A percentile compares a stretch with the other conserved stretches of the same genome.
Evolutionary conservation across 2,329 filamentous ascomycete genomes (phyloP).

Genomic region (Diatrype stigma): DNA sequence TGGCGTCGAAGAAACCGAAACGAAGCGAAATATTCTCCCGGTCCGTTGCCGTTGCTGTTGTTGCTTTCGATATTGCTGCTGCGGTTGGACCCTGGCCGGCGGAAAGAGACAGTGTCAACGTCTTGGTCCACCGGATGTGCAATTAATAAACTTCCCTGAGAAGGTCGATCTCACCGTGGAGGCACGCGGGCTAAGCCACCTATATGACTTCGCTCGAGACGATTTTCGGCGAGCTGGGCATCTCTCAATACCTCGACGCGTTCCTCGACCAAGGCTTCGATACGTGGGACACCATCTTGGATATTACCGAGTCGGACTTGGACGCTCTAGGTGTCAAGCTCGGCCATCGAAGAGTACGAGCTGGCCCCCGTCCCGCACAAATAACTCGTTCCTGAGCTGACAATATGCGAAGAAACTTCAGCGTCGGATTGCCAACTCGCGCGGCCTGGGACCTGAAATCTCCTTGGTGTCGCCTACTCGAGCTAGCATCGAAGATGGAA

Average conservation of each 20-base stretch:
- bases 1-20: too few species aligned
- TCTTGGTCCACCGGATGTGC: constrained; percentile 9
- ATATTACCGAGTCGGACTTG: constrained; percentile 82
- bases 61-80: too few species aligned
- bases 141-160: constrained; percentile 7
- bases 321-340: constrained; percentile 74
- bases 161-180: constrained; percentile 11
- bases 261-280: constrained; percentile 81
- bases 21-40: too few species aligned
- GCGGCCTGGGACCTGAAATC: constrained; percentile 55
- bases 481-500: constrained; percentile 49
- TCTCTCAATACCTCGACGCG: constrained; percentile 69
- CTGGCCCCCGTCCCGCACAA: not conserved
- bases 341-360: constrained; percentile 70
- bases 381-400: not conserved
- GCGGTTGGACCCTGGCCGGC: not conserved
- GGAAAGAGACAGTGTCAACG: not conserved
- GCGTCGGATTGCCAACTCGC: constrained; percentile 70
- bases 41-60: too few species aligned
- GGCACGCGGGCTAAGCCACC: constrained; percentile 17
- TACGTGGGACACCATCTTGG: constrained; percentile 76
- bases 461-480: constrained; percentile 47
- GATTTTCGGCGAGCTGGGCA: constrained; percentile 70
- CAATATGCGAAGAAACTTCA: constrained; percentile 65
- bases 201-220: constrained; percentile 60